phyloP scores from a whole-genome alignment of 1,284 basidiomycete genomes.

The Cryptococcus deneoformans region DNA sequence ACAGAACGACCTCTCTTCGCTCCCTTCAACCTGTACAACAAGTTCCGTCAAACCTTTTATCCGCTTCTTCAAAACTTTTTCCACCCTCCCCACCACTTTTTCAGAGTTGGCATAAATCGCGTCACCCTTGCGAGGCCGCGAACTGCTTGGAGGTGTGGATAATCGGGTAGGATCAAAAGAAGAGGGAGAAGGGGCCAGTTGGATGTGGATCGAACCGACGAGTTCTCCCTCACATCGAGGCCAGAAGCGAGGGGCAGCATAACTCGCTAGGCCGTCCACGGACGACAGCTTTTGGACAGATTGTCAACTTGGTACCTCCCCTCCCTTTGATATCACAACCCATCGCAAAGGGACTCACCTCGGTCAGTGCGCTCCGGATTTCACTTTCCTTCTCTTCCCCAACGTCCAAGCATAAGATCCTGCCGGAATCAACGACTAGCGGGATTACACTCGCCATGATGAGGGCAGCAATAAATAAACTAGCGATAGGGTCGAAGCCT shows the following conservation, averaged over 20 bases:
- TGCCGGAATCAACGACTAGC: slow-evolving; percentile 88
- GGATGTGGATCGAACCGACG: slow-evolving; percentile 87
- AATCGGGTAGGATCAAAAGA: slow-evolving; percentile 58
- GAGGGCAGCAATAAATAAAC: slow-evolving; percentile 90
- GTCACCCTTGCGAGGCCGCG: slow-evolving; percentile 24
- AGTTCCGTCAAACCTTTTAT: slow-evolving; percentile 81
- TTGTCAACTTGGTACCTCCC: not conserved
- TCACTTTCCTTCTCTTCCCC: slow-evolving; percentile 62
- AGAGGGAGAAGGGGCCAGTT: slow-evolving; percentile 59
- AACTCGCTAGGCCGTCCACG: slow-evolving; percentile 77
- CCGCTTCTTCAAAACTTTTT: slow-evolving; percentile 63
- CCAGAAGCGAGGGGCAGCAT: slow-evolving; percentile 86
- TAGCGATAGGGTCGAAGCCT: slow-evolving; percentile 97
- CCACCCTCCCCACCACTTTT: slow-evolving; percentile 69
- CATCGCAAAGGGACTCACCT: slow-evolving; percentile 56
- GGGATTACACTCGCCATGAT: slow-evolving; percentile 96
- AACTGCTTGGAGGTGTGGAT: slow-evolving; percentile 30
- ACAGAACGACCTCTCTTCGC: slow-evolving; percentile 40
- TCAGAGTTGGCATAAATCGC: slow-evolving; percentile 63
- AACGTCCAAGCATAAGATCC: slow-evolving; percentile 82
- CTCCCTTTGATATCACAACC: not conserved
- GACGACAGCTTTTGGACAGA: slow-evolving; percentile 53
- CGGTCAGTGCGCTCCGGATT: slow-evolving; percentile 69
- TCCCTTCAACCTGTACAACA: slow-evolving; percentile 72
- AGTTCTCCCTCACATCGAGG: slow-evolving; percentile 83